Conservation (phyloP, 768 basidiomycete species). For the Trametes maxima region DNA sequence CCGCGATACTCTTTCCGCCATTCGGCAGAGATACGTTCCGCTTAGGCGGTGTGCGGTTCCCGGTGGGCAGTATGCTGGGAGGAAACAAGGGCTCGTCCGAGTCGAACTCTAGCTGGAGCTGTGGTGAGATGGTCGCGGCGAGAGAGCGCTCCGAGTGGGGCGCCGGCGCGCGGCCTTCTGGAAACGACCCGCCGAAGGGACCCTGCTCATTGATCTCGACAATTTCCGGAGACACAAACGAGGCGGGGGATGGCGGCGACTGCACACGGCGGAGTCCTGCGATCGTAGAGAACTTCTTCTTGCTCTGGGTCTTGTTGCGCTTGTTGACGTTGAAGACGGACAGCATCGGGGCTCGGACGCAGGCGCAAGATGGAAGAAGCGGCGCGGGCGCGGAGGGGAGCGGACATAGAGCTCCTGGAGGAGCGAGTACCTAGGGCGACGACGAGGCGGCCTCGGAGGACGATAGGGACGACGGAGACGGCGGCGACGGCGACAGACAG, state of each 20-base stretch:
- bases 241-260: slow-evolving; percentile 31
- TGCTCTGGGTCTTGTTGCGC: slow-evolving; percentile 25
- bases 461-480: slow-evolving; percentile 1
- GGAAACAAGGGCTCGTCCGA: slow-evolving; percentile 25
- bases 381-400: neutral
- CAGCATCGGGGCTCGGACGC: slow-evolving; percentile 17
- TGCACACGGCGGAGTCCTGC: slow-evolving; percentile 23
- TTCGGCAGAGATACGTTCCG: slow-evolving; percentile 28
- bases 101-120: slow-evolving; percentile 29
- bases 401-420: neutral
- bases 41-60: slow-evolving; percentile 22
- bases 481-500: neutral
- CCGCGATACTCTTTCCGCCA: neutral
- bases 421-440: neutral
- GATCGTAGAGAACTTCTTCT: slow-evolving; percentile 27
- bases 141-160: slow-evolving; percentile 8
- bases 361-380: slow-evolving; percentile 1
- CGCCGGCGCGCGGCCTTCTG: slow-evolving; percentile 7
- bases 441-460: neutral
- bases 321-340: slow-evolving; percentile 29
- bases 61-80: slow-evolving; percentile 16
- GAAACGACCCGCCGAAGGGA: slow-evolving; percentile 9
- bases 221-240: slow-evolving; percentile 31
- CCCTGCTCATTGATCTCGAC: slow-evolving; percentile 28
- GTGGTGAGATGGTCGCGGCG: slow-evolving; percentile 18